Evolutionary conservation across 2,329 filamentous ascomycete species (phyloP).

Genomic region (Apiospora phragmitis): DNA sequence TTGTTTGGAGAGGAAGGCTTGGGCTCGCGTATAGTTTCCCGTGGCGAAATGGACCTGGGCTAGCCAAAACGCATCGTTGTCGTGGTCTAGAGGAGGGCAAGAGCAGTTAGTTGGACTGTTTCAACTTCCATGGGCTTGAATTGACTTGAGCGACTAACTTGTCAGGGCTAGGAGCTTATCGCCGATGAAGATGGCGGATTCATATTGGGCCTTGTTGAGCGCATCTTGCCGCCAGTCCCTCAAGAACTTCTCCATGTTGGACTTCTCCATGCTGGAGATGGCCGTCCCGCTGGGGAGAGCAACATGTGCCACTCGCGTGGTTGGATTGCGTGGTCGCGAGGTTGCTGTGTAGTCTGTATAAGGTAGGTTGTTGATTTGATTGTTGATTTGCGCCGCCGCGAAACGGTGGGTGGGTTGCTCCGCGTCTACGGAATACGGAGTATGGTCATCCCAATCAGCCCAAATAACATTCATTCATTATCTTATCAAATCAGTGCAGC

Average conservation of each 20-base stretch:
- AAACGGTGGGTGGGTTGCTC: background rate
- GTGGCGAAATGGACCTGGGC: slow-evolving; percentile 97
- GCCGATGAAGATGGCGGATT: slow-evolving; percentile 93
- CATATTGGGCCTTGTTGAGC: slow-evolving; percentile 92
- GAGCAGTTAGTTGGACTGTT: slow-evolving; percentile 7
- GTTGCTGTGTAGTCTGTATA: background rate
- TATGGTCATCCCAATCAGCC: background rate
- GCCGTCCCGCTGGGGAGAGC: background rate
- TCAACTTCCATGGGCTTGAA: background rate
- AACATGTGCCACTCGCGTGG: slow-evolving; percentile 1
- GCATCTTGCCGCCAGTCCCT: slow-evolving; percentile 95
- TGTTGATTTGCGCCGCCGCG: background rate
- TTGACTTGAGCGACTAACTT: slow-evolving; percentile 56
- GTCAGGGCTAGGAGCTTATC: slow-evolving; percentile 96
- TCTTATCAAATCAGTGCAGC: background rate
- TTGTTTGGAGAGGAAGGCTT: slow-evolving; percentile 80
- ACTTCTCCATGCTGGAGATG: slow-evolving; percentile 73
- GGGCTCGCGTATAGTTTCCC: slow-evolving; percentile 90
- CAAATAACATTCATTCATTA: too few relatives aligned
- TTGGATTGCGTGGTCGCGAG: slow-evolving; percentile 31
- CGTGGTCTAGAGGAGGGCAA: slow-evolving; percentile 64
- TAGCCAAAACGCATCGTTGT: slow-evolving; percentile 94
- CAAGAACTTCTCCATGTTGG: slow-evolving; percentile 84
- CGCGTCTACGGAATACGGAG: background rate
- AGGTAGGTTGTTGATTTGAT: background rate